A percentile compares a stretch with the other conserved stretches of the same genome.
phyloP scores from a whole-genome alignment of 768 basidiomycete species.

The Serendipita sp. region DNA sequence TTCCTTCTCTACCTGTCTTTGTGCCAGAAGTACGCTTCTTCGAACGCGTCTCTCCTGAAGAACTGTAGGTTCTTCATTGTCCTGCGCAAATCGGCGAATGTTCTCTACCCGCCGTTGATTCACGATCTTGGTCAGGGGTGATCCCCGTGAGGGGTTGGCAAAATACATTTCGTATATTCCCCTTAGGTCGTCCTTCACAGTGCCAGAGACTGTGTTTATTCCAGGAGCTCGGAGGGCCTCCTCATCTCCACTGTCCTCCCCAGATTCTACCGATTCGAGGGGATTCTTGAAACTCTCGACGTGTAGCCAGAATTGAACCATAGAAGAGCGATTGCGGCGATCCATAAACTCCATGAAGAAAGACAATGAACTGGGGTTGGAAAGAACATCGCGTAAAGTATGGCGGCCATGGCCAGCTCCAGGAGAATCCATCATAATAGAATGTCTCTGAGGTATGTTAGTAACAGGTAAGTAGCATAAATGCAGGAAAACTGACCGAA shows the following conservation, averaged over 20 bases:
- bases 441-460: conserved; percentile 10
- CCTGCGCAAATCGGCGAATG: conserved; percentile 52
- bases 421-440: not conserved
- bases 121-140: conserved; percentile 35
- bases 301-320: conserved; percentile 95
- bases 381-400: conserved; percentile 61
- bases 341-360: conserved; percentile 99
- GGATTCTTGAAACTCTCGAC: conserved; percentile 98
- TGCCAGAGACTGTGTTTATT: conserved; percentile 28
- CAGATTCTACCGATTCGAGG: conserved; percentile 46
- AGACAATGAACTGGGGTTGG: conserved; percentile 78
- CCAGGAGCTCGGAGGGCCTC: conserved; percentile 36
- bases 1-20: conserved; percentile 67
- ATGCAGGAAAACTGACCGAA: conserved; percentile 28
- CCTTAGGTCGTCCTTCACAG: conserved; percentile 70
- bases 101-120: conserved; percentile 52
- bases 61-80: conserved; percentile 30
- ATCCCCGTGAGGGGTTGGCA: conserved; percentile 41
- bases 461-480: not conserved
- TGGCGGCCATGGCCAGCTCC: conserved; percentile 22
- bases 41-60: conserved; percentile 42
- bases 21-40: conserved; percentile 66
- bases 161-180: conserved; percentile 88
- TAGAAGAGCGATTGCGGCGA: conserved; percentile 60
- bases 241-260: conserved; percentile 36